Evolutionary conservation across 768 basidiomycete species (phyloP), one percentile per base, ranked within the genome.

Genomic region (Russula ochroleuca): DNA sequence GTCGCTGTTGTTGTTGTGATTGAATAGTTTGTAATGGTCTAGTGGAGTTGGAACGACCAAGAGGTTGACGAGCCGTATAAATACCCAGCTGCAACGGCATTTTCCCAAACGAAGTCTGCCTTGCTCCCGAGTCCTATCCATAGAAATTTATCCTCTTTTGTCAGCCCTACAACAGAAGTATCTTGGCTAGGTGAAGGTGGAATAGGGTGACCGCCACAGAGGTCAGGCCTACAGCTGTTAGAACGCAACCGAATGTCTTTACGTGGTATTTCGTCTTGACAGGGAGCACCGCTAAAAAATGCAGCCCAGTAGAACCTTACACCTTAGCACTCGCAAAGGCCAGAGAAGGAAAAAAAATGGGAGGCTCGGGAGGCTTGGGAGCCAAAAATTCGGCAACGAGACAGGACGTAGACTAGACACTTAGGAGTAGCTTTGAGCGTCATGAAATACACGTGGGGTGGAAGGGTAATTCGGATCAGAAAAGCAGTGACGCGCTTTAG

Each of bases 171-270:
- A 61, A 11, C 35, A 15, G 40, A 25, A 33, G 62, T 51, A 53
- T 35, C 53, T 43, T 40, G 47, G 47, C 23, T 37, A 13, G 13
- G 57, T 63, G 63, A 59, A 64, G n/a, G n/a, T 59, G 33, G 14
- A 35, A 35, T 23, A 25, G 13, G 11, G 59, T 56, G 59, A 60
- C 8, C 52, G 37, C 19, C 35, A 50, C 19, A 50, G 23, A 40
- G 11, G 21, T n/a, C n/a, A 54, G 58, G 15, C 52, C 63, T 64
- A 64, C 63, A 64, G n/a, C 19, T 64, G 63, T 64, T 41, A 11
- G 63, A 33, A 50, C 33, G 47, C 53, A 13, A 17, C 23, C 5
- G 50, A 31, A 60, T 11, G 5, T 5, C 50, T 11, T 21, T 15
- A 54, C 40, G 57, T 47, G 15, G 38, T 5, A 9, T 54, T 5